These are phyloP conservation scores for Picea glauca DNA, from an alignment of 75 land plant genomes.

Conservation along the genomic window DNA sequence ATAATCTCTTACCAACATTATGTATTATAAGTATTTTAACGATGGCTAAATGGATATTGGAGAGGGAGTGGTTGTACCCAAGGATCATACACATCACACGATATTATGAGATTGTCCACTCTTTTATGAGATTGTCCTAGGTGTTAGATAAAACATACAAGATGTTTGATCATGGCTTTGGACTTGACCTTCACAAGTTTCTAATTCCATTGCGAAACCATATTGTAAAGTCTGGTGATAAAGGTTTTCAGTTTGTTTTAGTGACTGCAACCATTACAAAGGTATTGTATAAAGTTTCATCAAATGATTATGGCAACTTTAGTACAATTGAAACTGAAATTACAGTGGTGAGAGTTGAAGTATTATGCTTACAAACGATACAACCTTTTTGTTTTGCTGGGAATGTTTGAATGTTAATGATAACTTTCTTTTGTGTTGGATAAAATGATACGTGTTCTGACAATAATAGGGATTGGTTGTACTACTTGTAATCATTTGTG, in stretches of 20 bases:
- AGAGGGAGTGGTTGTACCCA: too few relatives aligned
- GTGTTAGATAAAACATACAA: conserved; percentile 80
- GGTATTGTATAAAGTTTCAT: conserved; percentile 29
- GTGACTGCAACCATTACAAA: conserved; percentile 96
- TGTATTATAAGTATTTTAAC: too few relatives aligned
- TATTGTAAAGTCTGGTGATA: conserved; percentile 57
- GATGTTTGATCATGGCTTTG: conserved; percentile 88
- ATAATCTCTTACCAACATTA: too few relatives aligned
- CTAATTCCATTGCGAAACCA: conserved; percentile 81
- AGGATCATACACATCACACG: too few relatives aligned
- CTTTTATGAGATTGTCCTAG: conserved; percentile 27
- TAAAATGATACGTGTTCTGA: background rate
- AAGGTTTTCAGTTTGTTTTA: conserved; percentile 81
- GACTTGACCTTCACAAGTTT: conserved; percentile 91
- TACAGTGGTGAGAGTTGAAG: too few relatives aligned
- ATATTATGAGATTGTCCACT: too few relatives aligned
- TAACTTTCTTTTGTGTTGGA: too few relatives aligned
- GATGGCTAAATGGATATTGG: too few relatives aligned
- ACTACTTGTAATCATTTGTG: background rate
- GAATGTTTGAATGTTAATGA: background rate
- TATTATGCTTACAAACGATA: background rate
- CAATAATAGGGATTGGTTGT: background rate
- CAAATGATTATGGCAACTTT: too few relatives aligned
- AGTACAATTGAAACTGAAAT: background rate
- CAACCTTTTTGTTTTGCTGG: background rate